Evolutionary conservation across 208 protist genomes (phyloP).

Genomic region (Leishmania arabica): DNA sequence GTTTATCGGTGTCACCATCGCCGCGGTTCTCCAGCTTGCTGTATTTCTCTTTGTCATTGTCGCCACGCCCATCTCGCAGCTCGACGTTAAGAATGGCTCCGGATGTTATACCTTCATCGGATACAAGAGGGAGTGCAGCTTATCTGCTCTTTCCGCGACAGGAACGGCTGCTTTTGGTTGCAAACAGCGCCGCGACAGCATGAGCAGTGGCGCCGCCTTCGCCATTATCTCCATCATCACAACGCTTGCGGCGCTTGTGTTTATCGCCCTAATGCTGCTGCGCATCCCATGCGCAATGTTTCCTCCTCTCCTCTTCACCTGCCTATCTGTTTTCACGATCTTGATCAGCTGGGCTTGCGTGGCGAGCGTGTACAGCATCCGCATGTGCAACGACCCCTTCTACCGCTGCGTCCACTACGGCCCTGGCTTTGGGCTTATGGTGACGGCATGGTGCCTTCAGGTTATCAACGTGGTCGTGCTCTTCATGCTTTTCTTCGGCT

Average conservation of each 20-base stretch:
- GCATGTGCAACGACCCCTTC: background rate
- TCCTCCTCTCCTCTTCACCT: slow-evolving; percentile 13
- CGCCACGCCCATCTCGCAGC: background rate
- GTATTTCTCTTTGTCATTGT: background rate
- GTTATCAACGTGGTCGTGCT: slow-evolving; percentile 15
- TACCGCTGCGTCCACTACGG: background rate
- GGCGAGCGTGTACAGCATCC: background rate
- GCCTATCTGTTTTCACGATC: slow-evolving; percentile 7
- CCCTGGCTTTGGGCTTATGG: slow-evolving; percentile 29
- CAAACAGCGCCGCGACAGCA: slow-evolving; percentile 15
- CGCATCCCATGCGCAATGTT: slow-evolving; percentile 5
- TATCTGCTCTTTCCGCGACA: too few relatives aligned
- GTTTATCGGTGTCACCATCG: background rate
- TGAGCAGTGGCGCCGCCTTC: slow-evolving; percentile 27
- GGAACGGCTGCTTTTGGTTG: slow-evolving; percentile 20
- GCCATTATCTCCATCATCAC: slow-evolving; percentile 31
- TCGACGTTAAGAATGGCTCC: background rate
- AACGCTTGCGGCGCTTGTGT: slow-evolving; percentile 25
- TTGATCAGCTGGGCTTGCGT: slow-evolving; percentile 20
- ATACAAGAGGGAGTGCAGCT: background rate
- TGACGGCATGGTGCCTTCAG: slow-evolving; percentile 25
- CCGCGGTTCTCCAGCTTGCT: background rate
- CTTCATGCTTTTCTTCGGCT: background rate
- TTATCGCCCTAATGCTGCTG: slow-evolving; percentile 16
- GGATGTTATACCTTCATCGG: background rate